Evolutionary conservation across 441 rosid species (phyloP).

Genomic region (Populus tomentosa): DNA sequence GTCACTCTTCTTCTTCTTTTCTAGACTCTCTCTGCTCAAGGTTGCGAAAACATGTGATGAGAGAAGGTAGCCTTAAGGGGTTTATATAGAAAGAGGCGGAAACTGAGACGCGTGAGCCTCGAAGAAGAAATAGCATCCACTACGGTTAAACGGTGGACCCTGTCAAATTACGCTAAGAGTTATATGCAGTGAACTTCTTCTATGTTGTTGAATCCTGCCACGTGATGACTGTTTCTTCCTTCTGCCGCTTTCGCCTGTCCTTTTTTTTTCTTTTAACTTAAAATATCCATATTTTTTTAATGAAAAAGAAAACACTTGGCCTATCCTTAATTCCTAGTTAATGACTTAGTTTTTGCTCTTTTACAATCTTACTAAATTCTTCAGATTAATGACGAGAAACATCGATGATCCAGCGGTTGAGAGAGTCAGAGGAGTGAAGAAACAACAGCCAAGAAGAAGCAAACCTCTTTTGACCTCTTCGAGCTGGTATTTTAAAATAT

Average conservation of each 20-base stretch:
- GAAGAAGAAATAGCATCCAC: neutral
- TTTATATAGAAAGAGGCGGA: conserved; percentile 29
- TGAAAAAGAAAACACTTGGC: no score
- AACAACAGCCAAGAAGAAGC: neutral
- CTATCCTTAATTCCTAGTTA: neutral
- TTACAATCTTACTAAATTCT: neutral
- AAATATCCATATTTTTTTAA: no score
- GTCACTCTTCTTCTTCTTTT: neutral
- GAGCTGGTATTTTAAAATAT: no score
- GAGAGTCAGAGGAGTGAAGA: neutral
- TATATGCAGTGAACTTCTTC: neutral
- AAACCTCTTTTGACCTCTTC: no score
- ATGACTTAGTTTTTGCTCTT: neutral
- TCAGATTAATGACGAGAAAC: neutral
- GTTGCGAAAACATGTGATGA: neutral
- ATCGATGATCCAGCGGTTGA: neutral
- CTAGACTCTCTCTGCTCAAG: neutral
- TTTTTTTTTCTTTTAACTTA: neutral
- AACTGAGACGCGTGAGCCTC: neutral
- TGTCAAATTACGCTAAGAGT: conserved; percentile 18
- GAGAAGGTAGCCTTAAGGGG: neutral
- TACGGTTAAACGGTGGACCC: conserved; percentile 5
- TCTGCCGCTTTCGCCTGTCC: neutral
- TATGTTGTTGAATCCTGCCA: neutral
- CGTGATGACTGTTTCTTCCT: neutral